Conservation (phyloP, 371 early-diverging fungal genomes). For the Mucor sp. region DNA sequence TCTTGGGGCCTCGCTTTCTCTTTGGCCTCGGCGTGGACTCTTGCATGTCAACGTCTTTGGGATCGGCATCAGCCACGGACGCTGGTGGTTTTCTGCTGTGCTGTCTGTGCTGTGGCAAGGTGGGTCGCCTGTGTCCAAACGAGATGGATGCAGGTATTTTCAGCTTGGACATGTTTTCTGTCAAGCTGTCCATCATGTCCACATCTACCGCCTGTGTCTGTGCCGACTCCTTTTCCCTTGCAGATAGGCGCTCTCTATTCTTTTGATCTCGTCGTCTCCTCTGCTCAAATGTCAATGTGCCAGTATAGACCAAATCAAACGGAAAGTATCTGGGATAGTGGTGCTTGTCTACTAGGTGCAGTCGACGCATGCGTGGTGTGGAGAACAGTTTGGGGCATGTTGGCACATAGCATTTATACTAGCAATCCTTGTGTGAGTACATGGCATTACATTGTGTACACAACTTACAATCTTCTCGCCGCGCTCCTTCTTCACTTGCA, state of each 20-base stretch:
- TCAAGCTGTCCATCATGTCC: conserved; percentile 27
- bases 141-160: conserved; percentile 38
- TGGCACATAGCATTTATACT: conserved; percentile 77
- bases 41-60: conserved; percentile 2
- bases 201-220: background rate
- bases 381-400: conserved; percentile 55
- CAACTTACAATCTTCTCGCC: conserved; percentile 63
- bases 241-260: background rate
- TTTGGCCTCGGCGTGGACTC: background rate
- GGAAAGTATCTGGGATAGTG: conserved; percentile 65
- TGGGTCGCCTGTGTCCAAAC: conserved; percentile 28
- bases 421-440: background rate
- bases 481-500: conserved; percentile 52
- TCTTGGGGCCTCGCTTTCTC: conserved; percentile 7
- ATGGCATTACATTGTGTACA: background rate
- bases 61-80: background rate
- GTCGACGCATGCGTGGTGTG: conserved; percentile 53
- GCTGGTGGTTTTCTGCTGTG: background rate
- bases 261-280: conserved; percentile 18
- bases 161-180: conserved; percentile 25
- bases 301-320: conserved; percentile 63
- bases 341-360: conserved; percentile 72
- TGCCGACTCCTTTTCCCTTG: background rate
- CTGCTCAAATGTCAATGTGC: conserved; percentile 44
- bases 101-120: conserved; percentile 1